phyloP scores from a whole-genome alignment of 371 early-diverging fungal genomes.

The Lichtheimia hyalospora region DNA sequence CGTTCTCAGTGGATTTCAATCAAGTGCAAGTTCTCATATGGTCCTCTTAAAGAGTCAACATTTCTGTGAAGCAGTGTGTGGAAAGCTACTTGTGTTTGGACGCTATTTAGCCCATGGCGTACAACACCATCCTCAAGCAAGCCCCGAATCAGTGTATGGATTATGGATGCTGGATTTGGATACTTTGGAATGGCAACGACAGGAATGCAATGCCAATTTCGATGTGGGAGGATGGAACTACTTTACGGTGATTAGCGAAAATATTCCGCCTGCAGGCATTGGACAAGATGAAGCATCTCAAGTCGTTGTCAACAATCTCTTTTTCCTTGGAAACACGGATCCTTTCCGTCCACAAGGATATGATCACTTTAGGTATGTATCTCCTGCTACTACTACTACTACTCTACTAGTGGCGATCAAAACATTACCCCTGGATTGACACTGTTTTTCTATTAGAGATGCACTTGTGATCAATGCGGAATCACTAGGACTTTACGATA shows the following conservation, averaged over 20 bases:
- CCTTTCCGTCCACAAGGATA: slow-evolving; percentile 58
- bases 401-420: background rate
- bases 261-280: slow-evolving; percentile 11
- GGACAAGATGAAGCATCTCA: slow-evolving; percentile 17
- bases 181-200: slow-evolving; percentile 59
- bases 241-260: slow-evolving; percentile 49
- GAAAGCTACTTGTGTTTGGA: slow-evolving; percentile 61
- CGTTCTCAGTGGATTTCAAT: slow-evolving; percentile 33
- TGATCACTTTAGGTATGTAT: slow-evolving; percentile 54
- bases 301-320: slow-evolving; percentile 27
- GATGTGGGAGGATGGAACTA: slow-evolving; percentile 67
- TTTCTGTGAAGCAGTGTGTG: slow-evolving; percentile 65
- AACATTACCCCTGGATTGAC: background rate
- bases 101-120: slow-evolving; percentile 41
- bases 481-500: slow-evolving; percentile 56
- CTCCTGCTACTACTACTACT: background rate
- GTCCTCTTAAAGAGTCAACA: slow-evolving; percentile 66
- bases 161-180: slow-evolving; percentile 69
- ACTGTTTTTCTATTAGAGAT: slow-evolving; percentile 25
- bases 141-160: slow-evolving; percentile 46
- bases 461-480: slow-evolving; percentile 60
- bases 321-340: slow-evolving; percentile 60
- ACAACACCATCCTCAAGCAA: slow-evolving; percentile 12
- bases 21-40: slow-evolving; percentile 46
- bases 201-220: slow-evolving; percentile 55